Evolutionary conservation across 441 rosid species (phyloP), one percentile per base, ranked within the genome.

Genomic region (Adansonia rubrostipa): DNA sequence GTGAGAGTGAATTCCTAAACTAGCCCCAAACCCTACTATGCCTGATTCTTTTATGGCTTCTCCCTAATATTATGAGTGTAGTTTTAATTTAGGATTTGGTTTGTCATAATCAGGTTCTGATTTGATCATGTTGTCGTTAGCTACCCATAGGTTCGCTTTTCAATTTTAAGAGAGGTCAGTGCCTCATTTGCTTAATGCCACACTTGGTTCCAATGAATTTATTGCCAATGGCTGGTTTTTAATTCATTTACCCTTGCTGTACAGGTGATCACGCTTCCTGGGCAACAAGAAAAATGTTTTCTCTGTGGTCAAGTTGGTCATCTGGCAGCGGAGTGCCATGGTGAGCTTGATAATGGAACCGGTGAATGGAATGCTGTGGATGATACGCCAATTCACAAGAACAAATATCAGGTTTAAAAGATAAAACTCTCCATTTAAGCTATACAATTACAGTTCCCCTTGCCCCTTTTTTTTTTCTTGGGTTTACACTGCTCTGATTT

Each of bases 81-180:
- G 63, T 17, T 8, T 14, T 75, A 36, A 75, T 17, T 75, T 75
- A 24, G 42, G 19, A 33, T 6, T 28, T 66, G 66, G 7, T 28
- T 68, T 40, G 17, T 73, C 58, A 50, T 82, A 17, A 80, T 80
- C 88, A 96, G 99, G 99, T 85, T 98, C 99, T 20, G 98, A 96
- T 87, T 87, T 96, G 88, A 96, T 96, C 77, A 96, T 96, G 99
- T 86, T 96, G 13, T 88, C 99, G 2, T 79, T 96, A 81, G 97
- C 99, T 47, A 94, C 99, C n/a, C 99, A 94, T 74, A 96, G 88
- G 81, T 96, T 90, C 98, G 94, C 89, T 96, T 94, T 83, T 96
- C 99, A 71, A 90, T 96, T 73, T 84, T 96, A 80, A 90, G 99
- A 88, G 99, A 94, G 99, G 98, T 96, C 15, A 14, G 68, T 36